Percentiles rank a stretch among this genome's conserved stretches.
Evolutionary conservation across 106 monocot genomes (phyloP).

Genomic region (Amphibolis antarctica): DNA sequence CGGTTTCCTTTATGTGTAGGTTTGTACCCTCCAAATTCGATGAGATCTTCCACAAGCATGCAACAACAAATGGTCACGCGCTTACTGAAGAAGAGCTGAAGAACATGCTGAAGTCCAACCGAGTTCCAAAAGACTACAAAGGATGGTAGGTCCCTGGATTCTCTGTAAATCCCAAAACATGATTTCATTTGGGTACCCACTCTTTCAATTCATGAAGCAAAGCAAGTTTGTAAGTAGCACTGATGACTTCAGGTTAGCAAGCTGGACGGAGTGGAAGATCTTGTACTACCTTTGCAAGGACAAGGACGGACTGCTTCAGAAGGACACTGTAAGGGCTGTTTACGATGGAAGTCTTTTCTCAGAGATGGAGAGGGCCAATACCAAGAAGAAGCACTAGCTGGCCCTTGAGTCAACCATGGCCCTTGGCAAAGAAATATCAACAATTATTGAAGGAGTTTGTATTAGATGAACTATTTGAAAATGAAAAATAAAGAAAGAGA

Average conservation of each 20-base stretch:
- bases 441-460: too few relatives aligned
- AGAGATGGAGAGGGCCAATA: slow-evolving; percentile 54
- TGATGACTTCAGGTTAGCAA: slow-evolving; percentile 26
- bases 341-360: slow-evolving; percentile 74
- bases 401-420: too few relatives aligned
- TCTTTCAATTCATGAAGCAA: too few relatives aligned
- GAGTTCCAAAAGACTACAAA: slow-evolving; percentile 35
- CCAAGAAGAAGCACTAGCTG: slow-evolving; percentile 6
- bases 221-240: too few relatives aligned
- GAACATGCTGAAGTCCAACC: slow-evolving; percentile 43
- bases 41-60: slow-evolving; percentile 65
- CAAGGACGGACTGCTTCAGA: slow-evolving; percentile 59
- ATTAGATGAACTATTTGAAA: too few relatives aligned
- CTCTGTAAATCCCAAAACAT: too few relatives aligned
- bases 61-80: slow-evolving; percentile 33
- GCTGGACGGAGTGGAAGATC: slow-evolving; percentile 53
- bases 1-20: slow-evolving; percentile 26
- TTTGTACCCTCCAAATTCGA: slow-evolving; percentile 70
- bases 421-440: too few relatives aligned
- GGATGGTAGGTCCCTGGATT: slow-evolving; percentile 36
- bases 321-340: slow-evolving; percentile 48
- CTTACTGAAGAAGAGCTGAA: slow-evolving; percentile 50
- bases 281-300: slow-evolving; percentile 56
- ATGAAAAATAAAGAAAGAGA: too few relatives aligned
- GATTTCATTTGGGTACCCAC: too few relatives aligned